A percentile compares a stretch with the other conserved stretches of the same genome.
phyloP scores from a whole-genome alignment of 2,329 filamentous ascomycete genomes.

The Verticillium klebahnii region DNA sequence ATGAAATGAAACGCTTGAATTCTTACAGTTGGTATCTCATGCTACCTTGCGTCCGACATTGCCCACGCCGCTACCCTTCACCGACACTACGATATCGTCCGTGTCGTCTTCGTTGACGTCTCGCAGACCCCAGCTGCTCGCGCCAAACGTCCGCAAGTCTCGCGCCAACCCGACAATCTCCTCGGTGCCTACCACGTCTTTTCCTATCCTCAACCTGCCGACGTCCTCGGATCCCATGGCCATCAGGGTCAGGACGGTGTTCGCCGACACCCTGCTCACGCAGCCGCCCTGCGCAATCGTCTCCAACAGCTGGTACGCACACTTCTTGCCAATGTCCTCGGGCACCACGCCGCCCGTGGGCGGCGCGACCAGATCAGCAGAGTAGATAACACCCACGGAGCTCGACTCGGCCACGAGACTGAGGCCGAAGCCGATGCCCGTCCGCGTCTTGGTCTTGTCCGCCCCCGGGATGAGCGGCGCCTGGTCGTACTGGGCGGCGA shows the following conservation, averaged over 20 bases:
- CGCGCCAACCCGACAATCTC: constrained; percentile 75
- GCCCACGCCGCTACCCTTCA: constrained; percentile 89
- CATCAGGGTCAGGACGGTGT: constrained; percentile 83
- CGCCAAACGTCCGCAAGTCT: constrained; percentile 84
- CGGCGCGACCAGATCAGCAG: constrained; percentile 74
- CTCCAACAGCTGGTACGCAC: constrained; percentile 86
- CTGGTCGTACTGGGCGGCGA: constrained; percentile 75
- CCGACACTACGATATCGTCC: constrained; percentile 76
- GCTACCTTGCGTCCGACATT: constrained; percentile 91
- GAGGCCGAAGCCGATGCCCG: constrained; percentile 87
- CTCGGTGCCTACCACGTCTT: constrained; percentile 76
- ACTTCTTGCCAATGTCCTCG: constrained; percentile 84
- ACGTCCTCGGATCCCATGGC: constrained; percentile 98
- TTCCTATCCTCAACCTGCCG: constrained; percentile 76
- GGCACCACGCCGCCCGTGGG: constrained; percentile 77
- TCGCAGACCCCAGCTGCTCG: constrained; percentile 84
- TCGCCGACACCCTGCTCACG: constrained; percentile 65
- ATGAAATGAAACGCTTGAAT: not conserved
- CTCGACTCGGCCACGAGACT: constrained; percentile 91
- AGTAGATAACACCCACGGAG: constrained; percentile 74
- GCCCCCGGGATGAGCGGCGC: constrained; percentile 53
- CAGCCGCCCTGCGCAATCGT: constrained; percentile 78
- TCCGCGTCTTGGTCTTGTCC: constrained; percentile 57
- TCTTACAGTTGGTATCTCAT: constrained; percentile 25
- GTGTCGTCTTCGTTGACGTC: constrained; percentile 64